Evolutionary conservation across 2,329 filamentous ascomycete species (phyloP).

Genomic region (Aspergillus sp.): DNA sequence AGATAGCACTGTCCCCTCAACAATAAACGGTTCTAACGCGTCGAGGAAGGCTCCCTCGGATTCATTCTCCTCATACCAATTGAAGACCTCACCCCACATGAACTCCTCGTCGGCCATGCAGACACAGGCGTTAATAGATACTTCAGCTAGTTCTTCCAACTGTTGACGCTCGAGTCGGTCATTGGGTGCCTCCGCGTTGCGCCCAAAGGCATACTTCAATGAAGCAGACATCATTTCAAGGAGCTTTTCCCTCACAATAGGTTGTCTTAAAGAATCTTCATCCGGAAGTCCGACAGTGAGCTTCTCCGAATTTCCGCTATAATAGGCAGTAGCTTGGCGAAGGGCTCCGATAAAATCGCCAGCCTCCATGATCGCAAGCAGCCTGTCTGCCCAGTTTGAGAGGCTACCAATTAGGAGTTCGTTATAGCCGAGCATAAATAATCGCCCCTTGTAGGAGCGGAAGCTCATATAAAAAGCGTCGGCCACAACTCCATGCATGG

Average conservation of each 20-base stretch:
- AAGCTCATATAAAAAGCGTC: conserved; percentile 99
- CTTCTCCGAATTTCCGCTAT: conserved; percentile 86
- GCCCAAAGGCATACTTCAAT: conserved; percentile 80
- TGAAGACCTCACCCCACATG: conserved; percentile 86
- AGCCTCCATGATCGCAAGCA: conserved; percentile 91
- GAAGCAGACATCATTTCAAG: conserved; percentile 93
- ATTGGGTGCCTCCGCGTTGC: conserved; percentile 51
- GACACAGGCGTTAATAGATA: conserved; percentile 80
- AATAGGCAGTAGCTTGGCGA: conserved; percentile 86
- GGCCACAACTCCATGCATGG: conserved; percentile 92
- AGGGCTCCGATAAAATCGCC: conserved; percentile 96
- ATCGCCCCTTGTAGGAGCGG: conserved; percentile 86
- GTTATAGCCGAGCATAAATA: conserved; percentile 92
- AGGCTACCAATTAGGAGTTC: conserved; percentile 87
- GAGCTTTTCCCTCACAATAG: conserved; percentile 82
- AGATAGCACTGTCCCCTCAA: conserved; percentile 71
- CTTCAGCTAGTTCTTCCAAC: conserved; percentile 75
- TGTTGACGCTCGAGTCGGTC: conserved; percentile 59
- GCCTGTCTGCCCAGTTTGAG: conserved; percentile 94
- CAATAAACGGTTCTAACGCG: conserved; percentile 81
- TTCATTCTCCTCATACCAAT: conserved; percentile 79
- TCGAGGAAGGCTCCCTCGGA: conserved; percentile 78
- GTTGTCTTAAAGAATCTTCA: conserved; percentile 71
- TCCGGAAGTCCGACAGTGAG: conserved; percentile 91
- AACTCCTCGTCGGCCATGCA: conserved; percentile 77